Base-by-base conservation (phyloP, 257 asterid species). In the Solanum verrucosum region DNA sequence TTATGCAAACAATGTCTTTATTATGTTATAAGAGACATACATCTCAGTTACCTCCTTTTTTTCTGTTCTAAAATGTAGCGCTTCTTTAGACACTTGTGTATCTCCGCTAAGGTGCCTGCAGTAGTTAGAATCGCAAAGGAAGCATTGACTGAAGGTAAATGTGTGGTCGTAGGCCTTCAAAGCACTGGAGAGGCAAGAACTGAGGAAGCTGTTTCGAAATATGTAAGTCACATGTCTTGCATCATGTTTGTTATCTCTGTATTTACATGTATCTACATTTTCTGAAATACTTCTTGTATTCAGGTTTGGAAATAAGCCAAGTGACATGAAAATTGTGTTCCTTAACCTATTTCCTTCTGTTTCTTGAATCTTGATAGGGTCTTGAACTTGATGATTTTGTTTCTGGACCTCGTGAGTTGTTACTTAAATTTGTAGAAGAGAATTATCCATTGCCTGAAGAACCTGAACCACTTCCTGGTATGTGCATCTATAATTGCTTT, bases 121-220 rank as follows among this genome's bases (percentile, higher is more conserved):
- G 96, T 96, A 89, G 95, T 96, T 88, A 93, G 92, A 90, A 95
- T 97, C 71, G 93, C 98, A 67, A 89, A 94, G 91, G 95, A 93
- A 92, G 99, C 98, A 87, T 91, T 97, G 92, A 83, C 85, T 89
- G 94, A 93, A 35, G 89, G 93, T 89, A 97, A 97, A 90, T 95
- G 99, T 91, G 98, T 94, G 88, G 99, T 97, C 87, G 87, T 97
- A 87, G 99, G 99, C 90, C 91, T 97, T 84, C 99, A 97, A 93
- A 97, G 98, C 88, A 97, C 99, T 87, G 99, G 99, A 92, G 99
- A 96, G 91, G 99, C 98, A 74, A 95, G 99, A 60, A 96, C 99
- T 29, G 99, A 97, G 89, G 99, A 96, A 93, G 99, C 98, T 33
- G 93, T 97, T 81, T 92, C 98, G 84, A 97, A 97, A 97, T 93